Evolutionary conservation across 163 green algal genomes (phyloP).

Genomic region (Trebouxiophyceae sp.): DNA sequence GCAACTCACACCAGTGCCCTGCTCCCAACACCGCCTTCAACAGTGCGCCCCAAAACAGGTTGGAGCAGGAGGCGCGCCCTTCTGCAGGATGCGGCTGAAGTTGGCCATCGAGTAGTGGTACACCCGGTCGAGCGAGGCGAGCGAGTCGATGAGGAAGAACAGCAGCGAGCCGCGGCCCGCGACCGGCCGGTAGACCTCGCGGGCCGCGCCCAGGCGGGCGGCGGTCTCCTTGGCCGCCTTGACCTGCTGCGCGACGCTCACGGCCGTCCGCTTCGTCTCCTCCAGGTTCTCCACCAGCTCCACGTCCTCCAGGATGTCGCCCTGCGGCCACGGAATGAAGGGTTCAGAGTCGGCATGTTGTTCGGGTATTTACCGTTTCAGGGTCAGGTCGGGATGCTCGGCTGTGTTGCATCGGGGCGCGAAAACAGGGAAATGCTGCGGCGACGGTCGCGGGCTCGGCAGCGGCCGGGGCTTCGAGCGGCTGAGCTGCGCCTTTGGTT

Average conservation of each 20-base stretch:
- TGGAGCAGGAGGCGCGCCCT: too few species aligned
- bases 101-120: constrained; percentile 96
- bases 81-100: constrained; percentile 78
- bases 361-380: too few species aligned
- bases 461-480: too few species aligned
- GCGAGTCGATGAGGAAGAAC: constrained; percentile 91
- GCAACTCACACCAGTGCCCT: neutral
- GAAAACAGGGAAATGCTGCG: too few species aligned
- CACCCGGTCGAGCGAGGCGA: constrained; percentile 79
- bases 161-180: constrained; percentile 71
- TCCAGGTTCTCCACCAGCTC: constrained; percentile 90
- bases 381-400: too few species aligned
- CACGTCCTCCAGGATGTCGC: constrained; percentile 92
- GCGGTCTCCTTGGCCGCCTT: constrained; percentile 69
- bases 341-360: too few species aligned
- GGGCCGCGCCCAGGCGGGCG: constrained; percentile 5
- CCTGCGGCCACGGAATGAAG: too few species aligned
- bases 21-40: too few species aligned
- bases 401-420: too few species aligned
- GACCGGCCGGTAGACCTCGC: constrained; percentile 60
- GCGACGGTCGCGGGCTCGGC: too few species aligned
- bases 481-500: too few species aligned
- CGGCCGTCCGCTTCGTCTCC: constrained; percentile 82
- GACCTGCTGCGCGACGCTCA: constrained; percentile 81
- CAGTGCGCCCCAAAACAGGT: too few species aligned